Evolutionary conservation across 2,329 filamentous ascomycete species (phyloP), one percentile per base, ranked within the genome.

Genomic region (Coniochaeta sp.): DNA sequence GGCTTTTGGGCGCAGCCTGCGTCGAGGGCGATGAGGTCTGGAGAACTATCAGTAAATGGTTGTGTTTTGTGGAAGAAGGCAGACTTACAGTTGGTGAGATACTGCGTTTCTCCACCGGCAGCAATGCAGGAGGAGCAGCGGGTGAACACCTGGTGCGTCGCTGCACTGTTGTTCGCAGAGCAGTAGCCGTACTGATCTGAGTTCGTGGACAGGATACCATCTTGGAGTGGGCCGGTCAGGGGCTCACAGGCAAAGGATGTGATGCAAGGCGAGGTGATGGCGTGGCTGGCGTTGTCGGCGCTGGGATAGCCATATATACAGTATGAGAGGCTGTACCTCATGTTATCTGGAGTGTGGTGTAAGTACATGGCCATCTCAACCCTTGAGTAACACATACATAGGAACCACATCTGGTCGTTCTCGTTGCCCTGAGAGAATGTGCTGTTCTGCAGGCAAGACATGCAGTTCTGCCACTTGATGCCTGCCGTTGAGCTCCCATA

Each of bases 341-440:
- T 60, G 56, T 82, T 81, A 56, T 82, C 78, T 81, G 18, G 6
- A n/a, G 14, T 9, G 3, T 16, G 31, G 50, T 24, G 45, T 57
- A 33, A 57, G 63, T 42, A 59, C 55, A 45, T 50, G 13, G 12
- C 18, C 16, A 9, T 6, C 12, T 10, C n/a, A n/a, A n/a, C n/a
- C n/a, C n/a, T n/a, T n/a, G n/a, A n/a, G 12, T 4, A 26, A 22
- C 10, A 66, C 77, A 65, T 70, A 81, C 78, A 79, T 40, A 81
- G 57, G 55, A 81, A 81, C 78, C 77, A 81, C 47, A 69, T 67
- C 54, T 78, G 75, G 55, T 82, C 78, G 51, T 64, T 80, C 63
- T 81, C 77, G 7, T 53, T 52, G 1, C 71, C 75, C 31, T 74
- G 65, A 3, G 66, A 60, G 54, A 72, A 79, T 9, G 67, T 69